Base-by-base conservation (phyloP, 331 rosid genomes). In the Stylosanthes scabra region DNA sequence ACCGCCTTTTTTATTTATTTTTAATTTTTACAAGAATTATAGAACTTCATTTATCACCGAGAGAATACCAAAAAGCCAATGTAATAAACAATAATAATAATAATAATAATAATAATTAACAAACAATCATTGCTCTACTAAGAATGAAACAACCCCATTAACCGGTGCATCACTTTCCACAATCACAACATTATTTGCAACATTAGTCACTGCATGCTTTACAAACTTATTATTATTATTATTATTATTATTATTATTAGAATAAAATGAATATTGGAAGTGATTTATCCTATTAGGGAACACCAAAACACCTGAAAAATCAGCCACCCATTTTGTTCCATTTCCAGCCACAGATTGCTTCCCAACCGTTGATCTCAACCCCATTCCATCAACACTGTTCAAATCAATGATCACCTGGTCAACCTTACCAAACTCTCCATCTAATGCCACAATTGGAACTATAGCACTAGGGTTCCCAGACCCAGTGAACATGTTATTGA, bases 381-480 rank as follows among this genome's bases (percentile, higher is more conserved):
- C 37, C 91, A 86, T 71, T 4, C 90, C 95, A 45, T 54, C 55
- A 75, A 68, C 94, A 74, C 72, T 86, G 84, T 89, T 89, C 78
- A 80, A 10, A 42, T 89, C 91, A 39, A 71, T 69, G 76, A 81
- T 86, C 66, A 84, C 91, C 68, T 89, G 91, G 72, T 83, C 90
- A 68, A 86, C 71, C 8, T 71, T 50, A 6, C 74, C 68, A 46
- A 89, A 86, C 2, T 63, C 9, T 1, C 95, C 91, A 50, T 89
- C 87, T 45, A 89, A 16, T 2, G 46, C 34, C 9, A 89, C 82
- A 0, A 84, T 86, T 5, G 89, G 87, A 56, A 85, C 81, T 59
- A 31, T 74, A 13, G 3, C 66, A 5, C 64, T 51, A 3, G 81
- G 70, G 59, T 49, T 57, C 56, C 95, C 91, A 28, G 28, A 76